phyloP scores from a whole-genome alignment of 2,329 filamentous ascomycete genomes.

The Hypoxylon sp. region DNA sequence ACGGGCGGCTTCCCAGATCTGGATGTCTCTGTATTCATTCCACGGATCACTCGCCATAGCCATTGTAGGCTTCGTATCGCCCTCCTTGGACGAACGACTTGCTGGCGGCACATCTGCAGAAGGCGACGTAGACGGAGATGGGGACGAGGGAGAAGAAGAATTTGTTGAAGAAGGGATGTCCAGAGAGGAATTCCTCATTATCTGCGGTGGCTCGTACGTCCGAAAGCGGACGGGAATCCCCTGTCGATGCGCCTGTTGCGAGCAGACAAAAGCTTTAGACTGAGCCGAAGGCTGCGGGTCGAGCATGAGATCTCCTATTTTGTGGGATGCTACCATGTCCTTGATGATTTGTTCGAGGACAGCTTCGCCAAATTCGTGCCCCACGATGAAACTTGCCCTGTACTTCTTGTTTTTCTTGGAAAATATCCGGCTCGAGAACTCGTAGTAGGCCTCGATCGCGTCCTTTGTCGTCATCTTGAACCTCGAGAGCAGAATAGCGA shows the following conservation, averaged over 20 bases:
- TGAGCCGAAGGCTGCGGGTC: slow-evolving; percentile 34
- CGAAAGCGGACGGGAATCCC: slow-evolving; percentile 39
- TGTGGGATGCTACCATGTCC: slow-evolving; percentile 39
- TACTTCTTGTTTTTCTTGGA: slow-evolving; percentile 46
- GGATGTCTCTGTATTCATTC: slow-evolving; percentile 45
- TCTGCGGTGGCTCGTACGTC: slow-evolving; percentile 38
- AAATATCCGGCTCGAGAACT: slow-evolving; percentile 58
- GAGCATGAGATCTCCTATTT: slow-evolving; percentile 44
- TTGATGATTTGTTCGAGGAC: slow-evolving; percentile 54
- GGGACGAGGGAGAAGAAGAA: slow-evolving; percentile 1
- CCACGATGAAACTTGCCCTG: slow-evolving; percentile 6
- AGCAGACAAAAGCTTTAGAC: slow-evolving; percentile 51
- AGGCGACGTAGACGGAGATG: slow-evolving; percentile 3
- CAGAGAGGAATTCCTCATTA: neutral
- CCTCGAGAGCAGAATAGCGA: slow-evolving; percentile 64
- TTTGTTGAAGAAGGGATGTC: neutral
- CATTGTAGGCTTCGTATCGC: neutral
- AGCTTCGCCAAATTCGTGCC: slow-evolving; percentile 53
- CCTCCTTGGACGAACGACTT: neutral
- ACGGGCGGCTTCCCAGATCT: slow-evolving; percentile 61
- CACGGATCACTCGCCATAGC: slow-evolving; percentile 14
- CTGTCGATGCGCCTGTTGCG: slow-evolving; percentile 37
- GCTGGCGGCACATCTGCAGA: neutral
- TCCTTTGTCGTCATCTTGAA: slow-evolving; percentile 61
- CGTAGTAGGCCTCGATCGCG: slow-evolving; percentile 59